Evolutionary conservation across 139 green algal genomes (phyloP).

Genomic region (Chlamydomonas incerta): DNA sequence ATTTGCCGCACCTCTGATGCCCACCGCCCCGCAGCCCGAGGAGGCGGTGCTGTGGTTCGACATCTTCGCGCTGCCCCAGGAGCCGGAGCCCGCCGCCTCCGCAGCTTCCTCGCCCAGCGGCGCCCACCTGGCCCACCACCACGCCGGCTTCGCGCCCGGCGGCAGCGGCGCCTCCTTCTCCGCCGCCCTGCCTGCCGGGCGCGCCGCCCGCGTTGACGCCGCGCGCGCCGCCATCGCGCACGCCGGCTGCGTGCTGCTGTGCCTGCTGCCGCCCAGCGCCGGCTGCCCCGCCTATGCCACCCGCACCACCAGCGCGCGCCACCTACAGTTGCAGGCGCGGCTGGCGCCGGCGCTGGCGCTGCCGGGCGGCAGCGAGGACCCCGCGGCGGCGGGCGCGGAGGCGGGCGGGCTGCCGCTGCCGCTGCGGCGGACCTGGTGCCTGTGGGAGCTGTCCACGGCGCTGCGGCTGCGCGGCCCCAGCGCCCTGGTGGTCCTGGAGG

Average conservation of each 20-base stretch:
- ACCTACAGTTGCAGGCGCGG: not conserved
- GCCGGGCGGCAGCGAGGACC: not conserved
- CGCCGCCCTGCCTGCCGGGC: not conserved
- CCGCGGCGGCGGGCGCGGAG: not conserved
- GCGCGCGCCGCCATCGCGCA: not conserved
- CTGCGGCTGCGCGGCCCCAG: not conserved
- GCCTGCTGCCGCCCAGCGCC: not conserved
- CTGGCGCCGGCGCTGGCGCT: not conserved
- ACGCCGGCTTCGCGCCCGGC: not conserved
- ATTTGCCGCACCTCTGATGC: not conserved
- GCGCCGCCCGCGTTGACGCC: not conserved
- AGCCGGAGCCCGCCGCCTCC: not conserved
- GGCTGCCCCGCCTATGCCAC: not conserved
- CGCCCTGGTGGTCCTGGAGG: not conserved
- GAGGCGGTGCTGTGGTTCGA: not conserved
- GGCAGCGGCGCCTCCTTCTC: not conserved
- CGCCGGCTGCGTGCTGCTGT: not conserved
- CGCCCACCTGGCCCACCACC: not conserved
- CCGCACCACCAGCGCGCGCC: not conserved
- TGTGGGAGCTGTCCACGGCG: constrained; percentile 7
- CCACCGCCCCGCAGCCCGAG: not conserved
- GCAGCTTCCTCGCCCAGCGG: not conserved
- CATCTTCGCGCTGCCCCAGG: not conserved
- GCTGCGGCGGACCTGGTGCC: constrained; percentile 5
- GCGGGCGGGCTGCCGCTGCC: not conserved